These are phyloP conservation scores for Jamesozyma hellenica DNA, from an alignment of 805 yeast genomes.

Conservation along the genomic window DNA sequence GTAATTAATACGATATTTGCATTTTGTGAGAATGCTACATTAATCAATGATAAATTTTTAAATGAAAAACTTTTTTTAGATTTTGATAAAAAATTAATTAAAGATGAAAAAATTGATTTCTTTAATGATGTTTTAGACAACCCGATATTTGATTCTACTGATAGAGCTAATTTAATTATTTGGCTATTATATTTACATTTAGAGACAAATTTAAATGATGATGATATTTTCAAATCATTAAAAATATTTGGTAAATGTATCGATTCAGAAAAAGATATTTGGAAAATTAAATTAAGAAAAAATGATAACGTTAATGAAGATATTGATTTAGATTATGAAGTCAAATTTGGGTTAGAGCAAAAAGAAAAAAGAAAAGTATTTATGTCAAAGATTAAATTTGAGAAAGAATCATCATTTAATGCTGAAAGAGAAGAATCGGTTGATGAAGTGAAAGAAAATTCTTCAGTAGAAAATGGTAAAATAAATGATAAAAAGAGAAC, in stretches of 20 bases:
- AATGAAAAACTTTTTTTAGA: slow-evolving; percentile 14
- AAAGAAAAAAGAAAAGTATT: slow-evolving; percentile 20
- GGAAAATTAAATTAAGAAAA: slow-evolving; percentile 7
- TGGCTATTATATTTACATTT: slow-evolving; percentile 78
- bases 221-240: slow-evolving; percentile 31
- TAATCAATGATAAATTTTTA: slow-evolving; percentile 33
- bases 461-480: neutral
- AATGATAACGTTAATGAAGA: slow-evolving; percentile 15
- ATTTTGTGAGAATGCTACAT: slow-evolving; percentile 53
- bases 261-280: neutral
- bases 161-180: slow-evolving; percentile 61
- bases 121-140: slow-evolving; percentile 45
- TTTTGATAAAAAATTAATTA: slow-evolving; percentile 16
- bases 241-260: slow-evolving; percentile 11
- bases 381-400: slow-evolving; percentile 8
- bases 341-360: slow-evolving; percentile 22
- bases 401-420: neutral
- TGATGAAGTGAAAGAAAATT: slow-evolving; percentile 1
- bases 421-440: neutral
- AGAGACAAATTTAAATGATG: slow-evolving; percentile 56
- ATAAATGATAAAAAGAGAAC: neutral
- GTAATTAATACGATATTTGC: slow-evolving; percentile 70
- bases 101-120: slow-evolving; percentile 3
- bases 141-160: slow-evolving; percentile 46
- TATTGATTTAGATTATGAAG: slow-evolving; percentile 22